Evolutionary conservation across 805 yeast genomes (phyloP).

Genomic region (Saturnispora saitoi): DNA sequence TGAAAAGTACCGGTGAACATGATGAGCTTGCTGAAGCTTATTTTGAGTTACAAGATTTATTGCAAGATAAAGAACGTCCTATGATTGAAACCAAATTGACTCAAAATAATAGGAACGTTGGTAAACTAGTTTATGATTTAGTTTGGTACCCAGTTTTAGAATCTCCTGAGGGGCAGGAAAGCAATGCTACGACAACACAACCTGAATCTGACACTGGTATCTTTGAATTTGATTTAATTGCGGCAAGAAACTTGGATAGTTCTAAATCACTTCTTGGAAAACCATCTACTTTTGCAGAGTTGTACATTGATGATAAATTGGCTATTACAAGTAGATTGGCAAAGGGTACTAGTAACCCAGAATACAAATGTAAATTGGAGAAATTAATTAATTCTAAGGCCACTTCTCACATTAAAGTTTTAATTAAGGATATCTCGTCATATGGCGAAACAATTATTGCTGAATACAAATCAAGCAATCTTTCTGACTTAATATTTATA

Average conservation of each 20-base stretch:
- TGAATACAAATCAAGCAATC: conserved; percentile 38
- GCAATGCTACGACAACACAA: conserved; percentile 41
- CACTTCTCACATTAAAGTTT: conserved; percentile 43
- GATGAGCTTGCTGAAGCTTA: conserved; percentile 40
- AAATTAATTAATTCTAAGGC: conserved; percentile 54
- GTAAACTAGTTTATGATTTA: conserved; percentile 49
- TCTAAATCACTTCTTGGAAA: conserved; percentile 42
- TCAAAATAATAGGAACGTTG: conserved; percentile 48
- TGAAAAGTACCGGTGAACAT: conserved; percentile 46
- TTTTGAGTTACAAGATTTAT: conserved; percentile 49
- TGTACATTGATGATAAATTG: conserved; percentile 48
- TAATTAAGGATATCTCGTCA: conserved; percentile 53
- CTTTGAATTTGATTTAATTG: conserved; percentile 51
- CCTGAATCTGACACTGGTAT: conserved; percentile 69
- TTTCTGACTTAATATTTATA: conserved; percentile 45
- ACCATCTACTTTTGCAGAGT: conserved; percentile 61
- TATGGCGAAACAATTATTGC: conserved; percentile 43
- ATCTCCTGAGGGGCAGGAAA: conserved; percentile 30
- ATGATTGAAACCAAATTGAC: conserved; percentile 36
- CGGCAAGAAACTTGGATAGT: conserved; percentile 49
- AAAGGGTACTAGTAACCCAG: conserved; percentile 63
- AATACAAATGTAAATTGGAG: conserved; percentile 60
- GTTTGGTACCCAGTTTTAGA: conserved; percentile 42
- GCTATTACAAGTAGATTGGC: conserved; percentile 52
- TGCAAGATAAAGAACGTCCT: conserved; percentile 44